Evolutionary conservation across 2,329 filamentous ascomycete species (phyloP).

Genomic region (Daldinia eschscholtzii): DNA sequence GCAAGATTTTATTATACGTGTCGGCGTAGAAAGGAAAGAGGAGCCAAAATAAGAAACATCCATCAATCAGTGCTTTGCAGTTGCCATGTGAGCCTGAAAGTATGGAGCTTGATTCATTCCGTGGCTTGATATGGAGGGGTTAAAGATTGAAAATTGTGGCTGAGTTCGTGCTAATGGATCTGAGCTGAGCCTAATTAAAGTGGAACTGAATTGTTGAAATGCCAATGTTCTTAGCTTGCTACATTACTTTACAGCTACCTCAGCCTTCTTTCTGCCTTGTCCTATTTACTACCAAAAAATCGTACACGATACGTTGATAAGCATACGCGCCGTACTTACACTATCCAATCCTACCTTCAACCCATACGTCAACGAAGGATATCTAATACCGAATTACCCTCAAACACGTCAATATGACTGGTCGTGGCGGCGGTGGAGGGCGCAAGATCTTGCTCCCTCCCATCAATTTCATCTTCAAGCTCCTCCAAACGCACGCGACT

Average conservation of each 20-base stretch:
- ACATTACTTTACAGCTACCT: slow-evolving; percentile 5
- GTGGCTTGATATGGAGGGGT: slow-evolving; percentile 40
- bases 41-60: slow-evolving; percentile 43
- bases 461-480: slow-evolving; percentile 92
- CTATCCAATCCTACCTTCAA: neutral
- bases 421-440: slow-evolving; percentile 70
- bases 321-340: neutral
- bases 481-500: slow-evolving; percentile 82
- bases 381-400: slow-evolving; percentile 8
- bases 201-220: neutral
- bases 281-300: slow-evolving; percentile 29
- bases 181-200: neutral
- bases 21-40: slow-evolving; percentile 42
- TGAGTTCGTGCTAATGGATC: neutral
- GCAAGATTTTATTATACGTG: slow-evolving; percentile 30
- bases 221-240: slow-evolving; percentile 1
- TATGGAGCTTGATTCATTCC: slow-evolving; percentile 21
- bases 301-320: slow-evolving; percentile 7
- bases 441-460: slow-evolving; percentile 71
- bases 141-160: slow-evolving; percentile 19
- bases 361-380: neutral
- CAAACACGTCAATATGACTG: slow-evolving; percentile 62
- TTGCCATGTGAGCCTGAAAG: slow-evolving; percentile 43
- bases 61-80: slow-evolving; percentile 36
- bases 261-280: slow-evolving; percentile 43